phyloP scores from a whole-genome alignment of 169 alveolate species.

The Cryptosporidium viatorum region DNA sequence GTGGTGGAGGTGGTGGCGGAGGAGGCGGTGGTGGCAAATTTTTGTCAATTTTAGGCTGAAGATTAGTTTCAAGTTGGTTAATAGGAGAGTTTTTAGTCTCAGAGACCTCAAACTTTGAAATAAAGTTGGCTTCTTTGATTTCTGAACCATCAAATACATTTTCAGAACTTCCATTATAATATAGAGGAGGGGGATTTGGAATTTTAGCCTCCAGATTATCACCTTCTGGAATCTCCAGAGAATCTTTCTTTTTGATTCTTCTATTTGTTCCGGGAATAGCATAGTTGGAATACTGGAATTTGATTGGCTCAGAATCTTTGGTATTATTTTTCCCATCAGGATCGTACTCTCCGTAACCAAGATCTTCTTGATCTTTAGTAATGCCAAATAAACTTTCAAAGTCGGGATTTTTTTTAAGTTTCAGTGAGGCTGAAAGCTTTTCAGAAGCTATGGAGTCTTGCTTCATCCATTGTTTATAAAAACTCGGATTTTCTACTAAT shows the following conservation, averaged over 20 bases:
- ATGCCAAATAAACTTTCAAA: slow-evolving; percentile 30
- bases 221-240: background rate
- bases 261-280: slow-evolving; percentile 11
- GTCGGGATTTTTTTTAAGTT: background rate
- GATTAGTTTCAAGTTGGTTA: no score
- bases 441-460: background rate
- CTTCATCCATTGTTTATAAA: slow-evolving; percentile 31
- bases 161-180: no score
- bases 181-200: background rate
- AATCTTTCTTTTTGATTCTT: background rate
- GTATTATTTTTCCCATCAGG: background rate
- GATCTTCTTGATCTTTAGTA: background rate
- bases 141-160: no score
- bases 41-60: no score
- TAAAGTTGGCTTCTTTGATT: no score
- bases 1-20: background rate
- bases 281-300: slow-evolving; percentile 11
- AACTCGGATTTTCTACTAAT: slow-evolving; percentile 19
- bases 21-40: background rate
- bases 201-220: background rate
- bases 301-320: background rate
- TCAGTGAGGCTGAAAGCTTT: background rate
- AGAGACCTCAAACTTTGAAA: no score
- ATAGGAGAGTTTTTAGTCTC: no score
- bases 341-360: background rate